These are phyloP conservation scores for Cercospora beticola DNA, from an alignment of 2,329 filamentous ascomycete genomes.

Conservation along the genomic window DNA sequence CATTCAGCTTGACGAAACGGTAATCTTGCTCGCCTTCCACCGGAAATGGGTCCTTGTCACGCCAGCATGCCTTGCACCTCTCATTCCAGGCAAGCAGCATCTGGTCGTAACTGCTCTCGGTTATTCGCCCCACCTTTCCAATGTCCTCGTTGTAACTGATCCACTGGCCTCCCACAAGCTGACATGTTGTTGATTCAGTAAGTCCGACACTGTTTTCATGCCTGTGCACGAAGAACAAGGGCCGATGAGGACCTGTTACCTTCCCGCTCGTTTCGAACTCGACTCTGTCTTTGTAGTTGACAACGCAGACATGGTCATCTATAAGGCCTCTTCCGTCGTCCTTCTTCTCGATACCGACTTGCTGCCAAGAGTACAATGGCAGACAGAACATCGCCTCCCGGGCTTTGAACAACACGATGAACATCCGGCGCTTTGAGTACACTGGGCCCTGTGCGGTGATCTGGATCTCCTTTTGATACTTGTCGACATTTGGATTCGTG, in stretches of 20 bases:
- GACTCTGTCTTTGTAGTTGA: neutral
- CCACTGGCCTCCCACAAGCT: neutral
- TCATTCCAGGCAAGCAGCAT: neutral
- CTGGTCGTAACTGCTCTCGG: neutral
- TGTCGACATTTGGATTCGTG: conserved; percentile 1
- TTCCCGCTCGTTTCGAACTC: neutral
- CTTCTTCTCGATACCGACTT: conserved; percentile 7
- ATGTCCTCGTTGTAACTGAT: neutral
- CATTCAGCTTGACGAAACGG: neutral
- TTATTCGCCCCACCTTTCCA: neutral
- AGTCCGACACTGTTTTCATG: neutral
- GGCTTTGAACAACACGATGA: conserved; percentile 13
- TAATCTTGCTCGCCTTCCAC: neutral
- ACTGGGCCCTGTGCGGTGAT: neutral
- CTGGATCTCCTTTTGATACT: neutral
- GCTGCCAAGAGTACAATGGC: conserved; percentile 12
- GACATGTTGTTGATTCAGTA: neutral
- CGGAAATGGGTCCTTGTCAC: neutral
- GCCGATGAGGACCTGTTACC: neutral
- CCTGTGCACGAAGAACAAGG: neutral
- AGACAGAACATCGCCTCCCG: conserved; percentile 11
- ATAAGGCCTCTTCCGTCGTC: neutral
- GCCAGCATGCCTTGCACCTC: neutral
- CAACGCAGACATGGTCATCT: conserved; percentile 4
- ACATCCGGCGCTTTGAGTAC: conserved; percentile 18